Conservation (phyloP, 768 basidiomycete genomes). For the Lactarius quietus region DNA sequence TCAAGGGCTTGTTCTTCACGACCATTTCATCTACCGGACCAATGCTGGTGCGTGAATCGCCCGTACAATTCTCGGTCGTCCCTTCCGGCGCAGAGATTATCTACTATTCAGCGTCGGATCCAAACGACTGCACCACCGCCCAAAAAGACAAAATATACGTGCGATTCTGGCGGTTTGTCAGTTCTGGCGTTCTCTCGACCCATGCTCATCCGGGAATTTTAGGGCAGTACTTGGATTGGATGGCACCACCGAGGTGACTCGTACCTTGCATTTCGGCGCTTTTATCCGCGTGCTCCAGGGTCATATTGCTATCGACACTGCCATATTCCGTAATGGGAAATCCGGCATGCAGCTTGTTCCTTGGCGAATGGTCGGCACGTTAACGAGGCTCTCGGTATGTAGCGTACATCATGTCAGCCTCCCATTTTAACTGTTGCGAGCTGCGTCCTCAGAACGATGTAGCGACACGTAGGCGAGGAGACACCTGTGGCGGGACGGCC, state of each 20-base stretch:
- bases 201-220: not conserved
- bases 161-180: slow-evolving; percentile 80
- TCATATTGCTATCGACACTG: slow-evolving; percentile 84
- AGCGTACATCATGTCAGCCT: slow-evolving; percentile 55
- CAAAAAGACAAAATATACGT: slow-evolving; percentile 72
- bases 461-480: slow-evolving; percentile 82
- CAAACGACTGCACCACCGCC: slow-evolving; percentile 66
- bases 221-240: slow-evolving; percentile 88
- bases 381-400: not conserved
- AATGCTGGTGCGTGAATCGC: slow-evolving; percentile 62
- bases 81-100: slow-evolving; percentile 66
- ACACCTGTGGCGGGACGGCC: slow-evolving; percentile 81
- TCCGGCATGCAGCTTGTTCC: slow-evolving; percentile 47
- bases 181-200: not conserved
- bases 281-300: slow-evolving; percentile 88
- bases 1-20: slow-evolving; percentile 83
- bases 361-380: no score
- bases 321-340: slow-evolving; percentile 77
- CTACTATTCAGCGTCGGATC: slow-evolving; percentile 85
- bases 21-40: slow-evolving; percentile 91
- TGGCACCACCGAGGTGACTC: slow-evolving; percentile 95
- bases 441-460: not conserved
- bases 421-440: not conserved
- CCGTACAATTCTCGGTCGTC: not conserved
- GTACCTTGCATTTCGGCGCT: slow-evolving; percentile 86